Percentiles rank a stretch among this genome's conserved stretches.
Evolutionary conservation across 306 rosid species (phyloP).

Genomic region (Cucurbita argyrosperma): DNA sequence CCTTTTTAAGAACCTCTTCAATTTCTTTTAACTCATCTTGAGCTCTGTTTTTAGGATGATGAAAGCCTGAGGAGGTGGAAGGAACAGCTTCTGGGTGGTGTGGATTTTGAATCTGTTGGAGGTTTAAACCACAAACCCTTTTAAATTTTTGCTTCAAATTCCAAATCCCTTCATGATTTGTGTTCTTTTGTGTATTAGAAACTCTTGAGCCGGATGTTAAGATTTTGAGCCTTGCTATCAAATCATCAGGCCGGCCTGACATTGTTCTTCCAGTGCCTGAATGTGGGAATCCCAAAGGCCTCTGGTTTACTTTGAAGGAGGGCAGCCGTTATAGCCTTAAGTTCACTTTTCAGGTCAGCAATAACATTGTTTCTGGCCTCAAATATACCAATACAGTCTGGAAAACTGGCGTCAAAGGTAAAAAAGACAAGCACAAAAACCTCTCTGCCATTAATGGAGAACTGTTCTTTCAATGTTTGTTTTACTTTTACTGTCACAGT

Average conservation of each 20-base stretch:
- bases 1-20: background rate
- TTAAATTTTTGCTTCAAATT: background rate
- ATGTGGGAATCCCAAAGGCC: constrained; percentile 60
- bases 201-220: constrained; percentile 73
- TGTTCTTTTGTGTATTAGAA: constrained; percentile 20
- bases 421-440: background rate
- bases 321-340: constrained; percentile 72
- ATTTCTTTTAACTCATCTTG: background rate
- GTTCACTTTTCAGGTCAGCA: constrained; percentile 64
- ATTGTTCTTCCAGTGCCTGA: constrained; percentile 67
- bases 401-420: constrained; percentile 80
- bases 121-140: constrained; percentile 20
- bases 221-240: constrained; percentile 74
- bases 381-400: constrained; percentile 82
- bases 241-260: constrained; percentile 52
- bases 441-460: background rate
- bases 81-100: constrained; percentile 93
- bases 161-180: background rate
- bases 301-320: constrained; percentile 92
- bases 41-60: constrained; percentile 40
- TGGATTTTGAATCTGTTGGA: constrained; percentile 67
- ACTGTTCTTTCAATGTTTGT: background rate
- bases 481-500: constrained; percentile 22
- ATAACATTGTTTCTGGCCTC: constrained; percentile 90
- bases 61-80: constrained; percentile 93